Evolutionary conservation across 441 rosid genomes (phyloP).

Genomic region (Adansonia gregorii): DNA sequence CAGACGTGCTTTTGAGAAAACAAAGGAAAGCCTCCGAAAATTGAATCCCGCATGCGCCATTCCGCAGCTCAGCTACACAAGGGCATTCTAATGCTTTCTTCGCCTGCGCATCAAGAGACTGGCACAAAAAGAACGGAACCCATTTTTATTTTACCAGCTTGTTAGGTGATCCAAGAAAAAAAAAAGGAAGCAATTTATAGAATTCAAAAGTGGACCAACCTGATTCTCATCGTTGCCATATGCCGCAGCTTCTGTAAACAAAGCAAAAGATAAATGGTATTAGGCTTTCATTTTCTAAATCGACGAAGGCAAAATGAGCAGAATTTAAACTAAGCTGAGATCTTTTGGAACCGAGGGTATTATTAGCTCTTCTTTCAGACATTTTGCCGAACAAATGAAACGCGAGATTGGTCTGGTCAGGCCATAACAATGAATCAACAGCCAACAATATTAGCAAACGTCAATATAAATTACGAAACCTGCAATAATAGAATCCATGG

Average conservation of each 20-base stretch:
- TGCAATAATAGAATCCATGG: slow-evolving; percentile 67
- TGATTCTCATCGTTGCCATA: slow-evolving; percentile 63
- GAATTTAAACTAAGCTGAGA: not conserved
- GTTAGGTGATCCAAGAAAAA: slow-evolving; percentile 12
- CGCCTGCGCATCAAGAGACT: slow-evolving; percentile 78
- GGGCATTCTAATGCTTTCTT: slow-evolving; percentile 89
- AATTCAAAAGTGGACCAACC: slow-evolving; percentile 42
- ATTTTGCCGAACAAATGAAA: slow-evolving; percentile 31
- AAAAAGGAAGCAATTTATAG: slow-evolving; percentile 16
- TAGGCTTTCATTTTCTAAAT: not conserved
- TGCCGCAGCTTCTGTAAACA: slow-evolving; percentile 78
- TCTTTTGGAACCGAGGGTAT: not conserved
- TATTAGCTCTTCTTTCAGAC: slow-evolving; percentile 18
- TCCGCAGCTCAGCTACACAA: slow-evolving; percentile 83
- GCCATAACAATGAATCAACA: not conserved
- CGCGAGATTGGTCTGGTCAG: slow-evolving; percentile 4
- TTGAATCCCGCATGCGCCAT: slow-evolving; percentile 69
- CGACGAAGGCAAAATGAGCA: not conserved
- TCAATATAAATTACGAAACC: slow-evolving; percentile 38
- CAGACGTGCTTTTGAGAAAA: slow-evolving; percentile 79
- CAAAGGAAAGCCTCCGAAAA: slow-evolving; percentile 89
- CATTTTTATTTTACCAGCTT: slow-evolving; percentile 32
- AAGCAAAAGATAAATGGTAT: slow-evolving; percentile 24
- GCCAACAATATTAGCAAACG: not conserved
- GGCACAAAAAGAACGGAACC: slow-evolving; percentile 25